These are phyloP conservation scores for Globisporangium uncinulatum DNA, from an alignment of 352 stramenopile genomes.

Conservation along the genomic window DNA sequence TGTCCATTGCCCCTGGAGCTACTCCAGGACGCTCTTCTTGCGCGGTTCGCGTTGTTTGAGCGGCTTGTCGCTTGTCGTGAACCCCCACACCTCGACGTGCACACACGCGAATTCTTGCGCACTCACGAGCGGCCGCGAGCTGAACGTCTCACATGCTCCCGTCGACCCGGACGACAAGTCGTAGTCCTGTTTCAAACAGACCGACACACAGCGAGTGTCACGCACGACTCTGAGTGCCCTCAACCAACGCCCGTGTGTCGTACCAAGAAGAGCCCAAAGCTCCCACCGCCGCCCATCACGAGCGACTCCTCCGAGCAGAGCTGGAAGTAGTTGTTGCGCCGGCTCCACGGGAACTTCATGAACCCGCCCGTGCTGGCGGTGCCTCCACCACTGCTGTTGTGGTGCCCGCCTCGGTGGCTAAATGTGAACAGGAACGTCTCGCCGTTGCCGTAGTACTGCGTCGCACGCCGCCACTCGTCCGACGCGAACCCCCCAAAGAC, in stretches of 20 bases:
- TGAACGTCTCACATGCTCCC: conserved; percentile 85
- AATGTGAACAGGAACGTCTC: conserved; percentile 90
- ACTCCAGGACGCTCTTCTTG: conserved; percentile 70
- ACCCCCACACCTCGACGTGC: conserved; percentile 84
- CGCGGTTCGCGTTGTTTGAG: conserved; percentile 24
- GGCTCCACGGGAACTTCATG: conserved; percentile 81
- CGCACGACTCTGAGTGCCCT: no score
- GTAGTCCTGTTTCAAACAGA: conserved; percentile 45
- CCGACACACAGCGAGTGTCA: conserved; percentile 3
- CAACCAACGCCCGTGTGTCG: conserved; percentile 3
- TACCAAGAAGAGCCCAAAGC: conserved; percentile 87
- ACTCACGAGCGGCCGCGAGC: conserved; percentile 66
- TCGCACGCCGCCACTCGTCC: conserved; percentile 69
- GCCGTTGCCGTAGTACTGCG: conserved; percentile 86
- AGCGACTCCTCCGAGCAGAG: conserved; percentile 88
- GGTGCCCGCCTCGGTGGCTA: conserved; percentile 19
- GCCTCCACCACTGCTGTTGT: neutral
- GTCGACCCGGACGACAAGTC: conserved; percentile 83
- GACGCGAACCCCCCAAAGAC: conserved; percentile 83
- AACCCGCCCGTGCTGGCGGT: conserved; percentile 23
- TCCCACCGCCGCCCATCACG: conserved; percentile 86
- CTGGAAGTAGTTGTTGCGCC: conserved; percentile 90
- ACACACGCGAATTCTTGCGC: conserved; percentile 78
- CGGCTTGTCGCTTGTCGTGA: conserved; percentile 59
- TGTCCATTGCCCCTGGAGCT: conserved; percentile 6